Conservation (phyloP, 257 asterid genomes). For the Salvia splendens region DNA sequence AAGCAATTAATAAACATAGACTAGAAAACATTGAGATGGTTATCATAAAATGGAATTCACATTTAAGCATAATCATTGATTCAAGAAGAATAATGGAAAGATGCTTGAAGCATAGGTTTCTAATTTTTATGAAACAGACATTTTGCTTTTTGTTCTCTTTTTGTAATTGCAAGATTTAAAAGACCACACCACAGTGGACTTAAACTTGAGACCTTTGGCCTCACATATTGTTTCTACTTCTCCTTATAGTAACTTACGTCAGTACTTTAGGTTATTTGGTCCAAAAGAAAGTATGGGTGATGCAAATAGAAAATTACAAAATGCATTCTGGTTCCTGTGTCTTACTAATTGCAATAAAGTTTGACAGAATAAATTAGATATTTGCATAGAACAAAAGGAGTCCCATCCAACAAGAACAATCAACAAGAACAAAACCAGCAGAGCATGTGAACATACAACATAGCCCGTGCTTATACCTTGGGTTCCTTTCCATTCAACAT, state of each 20-base stretch:
- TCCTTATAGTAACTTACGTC: slow-evolving; percentile 1
- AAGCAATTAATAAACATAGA: no score
- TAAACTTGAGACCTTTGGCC: no score
- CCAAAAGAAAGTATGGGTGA: not conserved
- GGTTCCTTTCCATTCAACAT: slow-evolving; percentile 98
- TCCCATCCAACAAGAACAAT: slow-evolving; percentile 21
- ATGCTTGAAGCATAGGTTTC: slow-evolving; percentile 11
- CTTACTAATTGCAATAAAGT: slow-evolving; percentile 4
- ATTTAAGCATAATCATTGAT: no score
- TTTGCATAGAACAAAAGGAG: not conserved
- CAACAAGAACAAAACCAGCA: slow-evolving; percentile 26
- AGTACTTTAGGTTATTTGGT: not conserved
- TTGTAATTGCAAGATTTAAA: no score
- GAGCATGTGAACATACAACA: slow-evolving; percentile 15
- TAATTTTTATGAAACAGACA: not conserved
- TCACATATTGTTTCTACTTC: not conserved
- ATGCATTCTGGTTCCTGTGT: slow-evolving; percentile 8
- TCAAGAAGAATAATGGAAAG: not conserved
- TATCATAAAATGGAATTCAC: no score
- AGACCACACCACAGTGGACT: no score
- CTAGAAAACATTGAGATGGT: no score
- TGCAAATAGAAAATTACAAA: slow-evolving; percentile 8
- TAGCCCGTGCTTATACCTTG: slow-evolving; percentile 54
- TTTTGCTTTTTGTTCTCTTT: no score
- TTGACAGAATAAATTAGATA: slow-evolving; percentile 22